These are phyloP conservation scores for Aspergillus spinulosporus DNA, from an alignment of 2,329 filamentous ascomycete genomes.

Conservation along the genomic window DNA sequence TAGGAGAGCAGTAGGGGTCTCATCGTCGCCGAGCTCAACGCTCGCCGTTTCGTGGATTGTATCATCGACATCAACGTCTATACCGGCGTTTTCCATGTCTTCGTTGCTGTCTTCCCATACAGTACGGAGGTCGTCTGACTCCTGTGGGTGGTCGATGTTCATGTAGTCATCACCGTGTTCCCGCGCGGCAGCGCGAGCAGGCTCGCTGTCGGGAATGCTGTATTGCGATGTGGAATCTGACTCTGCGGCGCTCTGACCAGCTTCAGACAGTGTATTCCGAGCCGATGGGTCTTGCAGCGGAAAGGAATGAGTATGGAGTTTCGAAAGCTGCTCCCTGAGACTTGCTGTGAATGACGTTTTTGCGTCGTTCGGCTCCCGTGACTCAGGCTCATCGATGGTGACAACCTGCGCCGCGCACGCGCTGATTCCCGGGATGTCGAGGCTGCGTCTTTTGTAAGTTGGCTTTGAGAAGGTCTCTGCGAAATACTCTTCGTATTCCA, in stretches of 20 bases:
- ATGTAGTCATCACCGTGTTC: not conserved
- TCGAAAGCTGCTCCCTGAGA: constrained; percentile 27
- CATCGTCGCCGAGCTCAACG: constrained; percentile 39
- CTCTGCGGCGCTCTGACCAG: not conserved
- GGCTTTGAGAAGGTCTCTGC: constrained; percentile 32
- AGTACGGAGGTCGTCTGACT: not conserved
- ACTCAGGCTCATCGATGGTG: constrained; percentile 7
- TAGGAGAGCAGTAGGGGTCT: constrained; percentile 9
- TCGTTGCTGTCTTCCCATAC: not conserved
- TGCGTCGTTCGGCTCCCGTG: not conserved
- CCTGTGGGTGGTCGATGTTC: not conserved
- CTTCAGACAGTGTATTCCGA: constrained; percentile 13
- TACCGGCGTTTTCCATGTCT: constrained; percentile 18
- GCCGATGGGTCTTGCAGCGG: constrained; percentile 7
- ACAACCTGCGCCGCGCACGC: constrained; percentile 29
- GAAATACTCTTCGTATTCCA: constrained; percentile 45
- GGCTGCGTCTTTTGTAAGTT: constrained; percentile 38
- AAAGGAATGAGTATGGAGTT: constrained; percentile 28
- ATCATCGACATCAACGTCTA: constrained; percentile 19
- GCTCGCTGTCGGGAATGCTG: constrained; percentile 15
- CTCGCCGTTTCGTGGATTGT: constrained; percentile 37
- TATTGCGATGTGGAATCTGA: constrained; percentile 4
- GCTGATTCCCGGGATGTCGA: constrained; percentile 36
- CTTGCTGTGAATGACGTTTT: constrained; percentile 30
- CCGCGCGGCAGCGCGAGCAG: constrained; percentile 3